Percentiles rank a stretch among this genome's conserved stretches.
Evolutionary conservation across 1,284 basidiomycete genomes (phyloP).

Genomic region (Xerocomus nothofagi): DNA sequence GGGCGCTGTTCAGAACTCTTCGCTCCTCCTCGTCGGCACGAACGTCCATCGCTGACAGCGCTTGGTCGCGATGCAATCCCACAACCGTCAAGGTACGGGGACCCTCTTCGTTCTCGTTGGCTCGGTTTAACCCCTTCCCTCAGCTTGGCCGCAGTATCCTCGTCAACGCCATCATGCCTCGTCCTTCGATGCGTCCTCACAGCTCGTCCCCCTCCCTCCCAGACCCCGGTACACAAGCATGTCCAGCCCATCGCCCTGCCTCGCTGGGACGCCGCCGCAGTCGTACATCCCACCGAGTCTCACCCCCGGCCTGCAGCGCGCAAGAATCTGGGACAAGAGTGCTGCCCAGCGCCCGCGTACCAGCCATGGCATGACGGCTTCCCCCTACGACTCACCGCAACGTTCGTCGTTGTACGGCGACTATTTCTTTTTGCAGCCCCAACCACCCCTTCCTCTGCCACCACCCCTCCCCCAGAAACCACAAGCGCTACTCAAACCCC

Average conservation of each 20-base stretch:
- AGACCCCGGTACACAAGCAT: slow-evolving; percentile 27
- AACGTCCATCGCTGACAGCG: background rate
- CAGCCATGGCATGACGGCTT: slow-evolving; percentile 3
- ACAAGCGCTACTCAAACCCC: slow-evolving; percentile 21
- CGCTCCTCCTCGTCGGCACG: background rate
- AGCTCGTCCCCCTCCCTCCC: slow-evolving; percentile 6
- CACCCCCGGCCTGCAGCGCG: slow-evolving; percentile 25
- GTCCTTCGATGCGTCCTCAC: slow-evolving; percentile 22
- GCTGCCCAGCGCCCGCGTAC: slow-evolving; percentile 14
- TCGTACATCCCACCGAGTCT: slow-evolving; percentile 29
- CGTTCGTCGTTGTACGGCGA: slow-evolving; percentile 34
- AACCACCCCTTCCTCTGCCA: slow-evolving; percentile 22
- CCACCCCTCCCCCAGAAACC: slow-evolving; percentile 40
- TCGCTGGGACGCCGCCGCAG: slow-evolving; percentile 2
- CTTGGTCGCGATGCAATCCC: slow-evolving; percentile 26
- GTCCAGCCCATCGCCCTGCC: slow-evolving; percentile 8
- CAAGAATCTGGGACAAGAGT: slow-evolving; percentile 28
- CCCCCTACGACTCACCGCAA: slow-evolving; percentile 13
- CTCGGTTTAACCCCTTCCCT: slow-evolving; percentile 4
- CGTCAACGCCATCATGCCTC: slow-evolving; percentile 25
- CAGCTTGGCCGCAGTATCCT: slow-evolving; percentile 26
- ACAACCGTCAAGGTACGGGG: slow-evolving; percentile 32
- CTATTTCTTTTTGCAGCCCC: slow-evolving; percentile 23
- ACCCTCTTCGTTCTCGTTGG: background rate
- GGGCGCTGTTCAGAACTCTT: slow-evolving; percentile 19